Conservation (phyloP, 768 basidiomycete genomes). For the Pholiota conissans region DNA sequence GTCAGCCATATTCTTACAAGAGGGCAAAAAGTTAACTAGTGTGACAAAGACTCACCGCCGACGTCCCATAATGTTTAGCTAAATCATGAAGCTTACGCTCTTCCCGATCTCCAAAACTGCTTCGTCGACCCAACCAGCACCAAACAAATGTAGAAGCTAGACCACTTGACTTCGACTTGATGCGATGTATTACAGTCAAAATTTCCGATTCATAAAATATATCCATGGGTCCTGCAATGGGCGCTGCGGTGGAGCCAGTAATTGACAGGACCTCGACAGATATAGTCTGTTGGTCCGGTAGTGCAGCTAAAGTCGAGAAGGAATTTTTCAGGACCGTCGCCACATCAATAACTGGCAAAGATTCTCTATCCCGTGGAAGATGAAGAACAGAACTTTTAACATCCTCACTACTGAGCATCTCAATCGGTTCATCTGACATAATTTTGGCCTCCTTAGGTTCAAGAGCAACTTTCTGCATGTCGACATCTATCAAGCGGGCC, state of each 20-base stretch:
- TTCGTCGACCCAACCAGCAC: conserved; percentile 71
- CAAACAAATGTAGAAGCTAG: conserved; percentile 71
- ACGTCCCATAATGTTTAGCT: conserved; percentile 71
- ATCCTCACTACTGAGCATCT: background rate
- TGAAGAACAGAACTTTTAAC: background rate
- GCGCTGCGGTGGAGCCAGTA: conserved; percentile 45
- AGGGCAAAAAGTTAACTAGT: background rate
- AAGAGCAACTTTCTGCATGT: background rate
- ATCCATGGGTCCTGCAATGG: conserved; percentile 44
- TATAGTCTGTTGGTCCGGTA: conserved; percentile 49
- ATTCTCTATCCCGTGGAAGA: background rate
- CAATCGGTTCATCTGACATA: too few species aligned
- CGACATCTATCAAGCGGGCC: background rate
- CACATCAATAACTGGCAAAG: conserved; percentile 45
- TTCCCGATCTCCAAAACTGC: conserved; percentile 56
- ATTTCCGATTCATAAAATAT: conserved; percentile 78
- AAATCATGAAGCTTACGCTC: conserved; percentile 69
- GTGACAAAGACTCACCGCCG: conserved; percentile 43
- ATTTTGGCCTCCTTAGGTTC: too few species aligned
- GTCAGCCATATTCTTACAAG: conserved; percentile 1
- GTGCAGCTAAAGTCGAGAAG: conserved; percentile 16
- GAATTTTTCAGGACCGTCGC: conserved; percentile 38
- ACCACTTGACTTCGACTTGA: conserved; percentile 62
- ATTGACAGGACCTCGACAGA: conserved; percentile 76
- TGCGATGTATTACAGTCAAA: conserved; percentile 67